Evolutionary conservation across 2,329 filamentous ascomycete species (phyloP), one percentile per base, ranked within the genome.

Genomic region (Diplodia intermedia): DNA sequence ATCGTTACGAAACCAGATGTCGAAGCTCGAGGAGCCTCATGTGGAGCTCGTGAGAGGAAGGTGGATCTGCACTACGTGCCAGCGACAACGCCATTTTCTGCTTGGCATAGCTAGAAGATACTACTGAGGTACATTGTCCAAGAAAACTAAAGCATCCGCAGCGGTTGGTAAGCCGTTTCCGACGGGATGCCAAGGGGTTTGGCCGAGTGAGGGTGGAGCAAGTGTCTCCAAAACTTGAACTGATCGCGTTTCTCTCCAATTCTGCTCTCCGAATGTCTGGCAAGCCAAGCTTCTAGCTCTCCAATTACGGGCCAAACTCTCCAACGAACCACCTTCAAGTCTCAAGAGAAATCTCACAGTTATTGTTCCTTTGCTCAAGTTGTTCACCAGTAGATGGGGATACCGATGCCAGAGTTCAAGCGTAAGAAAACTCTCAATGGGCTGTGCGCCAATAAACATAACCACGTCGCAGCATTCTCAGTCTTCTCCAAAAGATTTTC

Each of bases 1-100:
- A 36, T n/a, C 29, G 20, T 20, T 55, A 55, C 53, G 36, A 55
- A 55, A 54, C 4, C 23, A 23, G 52, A 33, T 54, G 20, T 54
- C 26, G 29, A 54, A 33, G 15, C 52, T 12, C 36, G 40, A 15
- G 7, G 40, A 43, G 40, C 18, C 40, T 43, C 40, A 43, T n/a
- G 18, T 15, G 40, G 18, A 43, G 40, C 40, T 43, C 15, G 18
- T n/a, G 40, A 43, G 31, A 33, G 31, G 31, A 43, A 43, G 14
- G 15, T 4, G 40, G 18, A n/a, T n/a, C 40, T 43, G 18, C 40
- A 43, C 40, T 15, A 43, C 14, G 40, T n/a, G 40, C 40, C 18
- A 2, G 14, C 3, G 14, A 15, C 40, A 18, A n/a, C 40, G 5
- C n/a, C 40, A 43, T 15, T 8, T 33, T n/a, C 15, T 43, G 40